These are phyloP conservation scores for Wallacemonas collosoma DNA, from an alignment of 208 protist species.

Conservation along the genomic window DNA sequence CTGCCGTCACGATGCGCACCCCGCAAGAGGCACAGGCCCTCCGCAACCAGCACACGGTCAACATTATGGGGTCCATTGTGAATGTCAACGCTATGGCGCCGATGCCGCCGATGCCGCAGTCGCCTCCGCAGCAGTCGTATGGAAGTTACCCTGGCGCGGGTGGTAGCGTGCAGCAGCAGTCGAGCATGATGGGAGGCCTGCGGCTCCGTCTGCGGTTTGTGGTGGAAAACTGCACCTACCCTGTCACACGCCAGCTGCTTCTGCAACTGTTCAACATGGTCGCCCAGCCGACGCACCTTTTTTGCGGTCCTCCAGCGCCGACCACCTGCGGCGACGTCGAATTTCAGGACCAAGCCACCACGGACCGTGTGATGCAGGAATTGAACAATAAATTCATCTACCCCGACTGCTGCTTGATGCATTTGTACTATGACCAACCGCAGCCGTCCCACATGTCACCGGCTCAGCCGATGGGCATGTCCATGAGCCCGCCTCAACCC, in stretches of 20 bases:
- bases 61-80: slow-evolving; percentile 68
- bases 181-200: background rate
- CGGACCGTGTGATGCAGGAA: slow-evolving; percentile 59
- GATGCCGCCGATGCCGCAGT: slow-evolving; percentile 1
- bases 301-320: slow-evolving; percentile 62
- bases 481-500: slow-evolving; percentile 4
- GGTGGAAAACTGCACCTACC: slow-evolving; percentile 84
- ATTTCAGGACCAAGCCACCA: slow-evolving; percentile 56
- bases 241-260: slow-evolving; percentile 79
- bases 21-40: slow-evolving; percentile 69
- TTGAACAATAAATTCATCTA: slow-evolving; percentile 87
- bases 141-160: background rate
- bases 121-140: background rate
- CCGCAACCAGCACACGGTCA: slow-evolving; percentile 62
- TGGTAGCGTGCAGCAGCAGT: background rate
- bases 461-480: slow-evolving; percentile 12
- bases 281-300: slow-evolving; percentile 49
- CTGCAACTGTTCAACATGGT: slow-evolving; percentile 83
- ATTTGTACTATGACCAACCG: slow-evolving; percentile 41
- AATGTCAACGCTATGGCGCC: slow-evolving; percentile 41
- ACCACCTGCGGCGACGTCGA: slow-evolving; percentile 77
- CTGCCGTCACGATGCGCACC: slow-evolving; percentile 81
- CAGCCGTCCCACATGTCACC: slow-evolving; percentile 22
- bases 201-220: slow-evolving; percentile 57
- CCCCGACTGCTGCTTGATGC: slow-evolving; percentile 82